Base-by-base conservation (phyloP, 768 basidiomycete genomes). In the Mycena venus region DNA sequence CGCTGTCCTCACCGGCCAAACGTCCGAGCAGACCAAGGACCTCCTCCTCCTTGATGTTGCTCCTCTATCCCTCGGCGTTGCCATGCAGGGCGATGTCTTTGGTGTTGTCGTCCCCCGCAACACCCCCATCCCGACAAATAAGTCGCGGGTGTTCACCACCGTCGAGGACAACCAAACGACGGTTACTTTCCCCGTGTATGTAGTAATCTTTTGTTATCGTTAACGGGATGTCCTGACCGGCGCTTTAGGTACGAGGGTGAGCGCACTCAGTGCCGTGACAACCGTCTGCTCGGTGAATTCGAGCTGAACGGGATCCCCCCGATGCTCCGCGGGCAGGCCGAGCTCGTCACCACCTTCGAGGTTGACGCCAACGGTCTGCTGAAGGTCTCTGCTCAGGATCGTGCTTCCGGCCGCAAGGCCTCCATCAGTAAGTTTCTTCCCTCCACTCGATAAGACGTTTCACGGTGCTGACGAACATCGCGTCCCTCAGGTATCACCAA, bases 141-240 rank as follows among this genome's bases (percentile, higher is more conserved):
- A 99, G 89, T 97, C 96, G 44, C 91, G 98, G 82, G 95, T 95
- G 62, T 99, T 99, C 91, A 99, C 98, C 79, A 99, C 98, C 67
- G 98, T 99, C 77, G 98, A 99, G 91, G 98, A 99, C 90, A 99
- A 99, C 91, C 98, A 99, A 88, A 99, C 98, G 75, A 98, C 96
- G 74, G 98, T 99, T 88, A 99, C 98, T 77, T 99, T 99, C 96
- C 98, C 98, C 80, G 98, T 99, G 92, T 94, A 87, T 81, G 91
- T 82, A 14, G 19, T 19, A 21, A 53, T 15, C 8, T 47, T 12
- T 6, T 40, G 15, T 53, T 44, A 23, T 64, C 61, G 40, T 23
- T 1, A 23, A n/a, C 40, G 19, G 55, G 14, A 19, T n/a, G 31
- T 61, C 27, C 75, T 58, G 58, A 65, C 70, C 36, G 47, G 34